phyloP scores from a whole-genome alignment of 2,329 filamentous ascomycete genomes.

The Botryosphaeria dothidea region DNA sequence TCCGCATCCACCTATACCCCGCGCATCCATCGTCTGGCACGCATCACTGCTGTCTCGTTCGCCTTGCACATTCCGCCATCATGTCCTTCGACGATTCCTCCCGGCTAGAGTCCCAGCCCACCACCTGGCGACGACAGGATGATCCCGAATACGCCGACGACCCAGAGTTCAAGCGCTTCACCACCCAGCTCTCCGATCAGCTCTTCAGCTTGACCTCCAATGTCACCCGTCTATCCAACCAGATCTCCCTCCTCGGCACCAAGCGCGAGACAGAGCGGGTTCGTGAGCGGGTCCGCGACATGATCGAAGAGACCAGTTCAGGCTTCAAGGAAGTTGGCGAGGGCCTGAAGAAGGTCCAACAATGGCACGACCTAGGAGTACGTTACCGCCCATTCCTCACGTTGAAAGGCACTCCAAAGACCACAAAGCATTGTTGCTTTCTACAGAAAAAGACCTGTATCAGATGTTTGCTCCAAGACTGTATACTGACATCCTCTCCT shows the following conservation, averaged over 20 bases:
- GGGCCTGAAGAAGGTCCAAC: conserved; percentile 87
- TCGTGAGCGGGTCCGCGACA: conserved; percentile 83
- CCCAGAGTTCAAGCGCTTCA: conserved; percentile 83
- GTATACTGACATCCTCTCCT: not conserved
- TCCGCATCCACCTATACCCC: not conserved
- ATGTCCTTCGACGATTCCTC: conserved; percentile 95
- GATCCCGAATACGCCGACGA: conserved; percentile 83
- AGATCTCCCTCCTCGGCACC: conserved; percentile 83
- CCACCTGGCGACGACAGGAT: conserved; percentile 65
- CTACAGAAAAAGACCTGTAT: conserved; percentile 20
- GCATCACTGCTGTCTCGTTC: not conserved
- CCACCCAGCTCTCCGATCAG: conserved; percentile 80
- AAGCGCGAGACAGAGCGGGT: conserved; percentile 89
- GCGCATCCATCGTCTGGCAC: not conserved
- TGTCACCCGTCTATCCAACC: conserved; percentile 79
- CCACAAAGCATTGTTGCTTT: not conserved
- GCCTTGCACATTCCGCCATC: conserved; percentile 17
- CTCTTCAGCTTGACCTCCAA: conserved; percentile 87
- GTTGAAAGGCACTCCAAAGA: no score
- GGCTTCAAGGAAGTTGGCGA: conserved; percentile 92
- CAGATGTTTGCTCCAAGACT: not conserved
- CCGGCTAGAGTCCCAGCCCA: conserved; percentile 77
- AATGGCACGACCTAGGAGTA: conserved; percentile 71
- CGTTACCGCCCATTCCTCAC: conserved; percentile 43
- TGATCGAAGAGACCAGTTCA: conserved; percentile 81